Conservation (phyloP, 805 yeast species). For the Schizosaccharomyces octosporus region DNA sequence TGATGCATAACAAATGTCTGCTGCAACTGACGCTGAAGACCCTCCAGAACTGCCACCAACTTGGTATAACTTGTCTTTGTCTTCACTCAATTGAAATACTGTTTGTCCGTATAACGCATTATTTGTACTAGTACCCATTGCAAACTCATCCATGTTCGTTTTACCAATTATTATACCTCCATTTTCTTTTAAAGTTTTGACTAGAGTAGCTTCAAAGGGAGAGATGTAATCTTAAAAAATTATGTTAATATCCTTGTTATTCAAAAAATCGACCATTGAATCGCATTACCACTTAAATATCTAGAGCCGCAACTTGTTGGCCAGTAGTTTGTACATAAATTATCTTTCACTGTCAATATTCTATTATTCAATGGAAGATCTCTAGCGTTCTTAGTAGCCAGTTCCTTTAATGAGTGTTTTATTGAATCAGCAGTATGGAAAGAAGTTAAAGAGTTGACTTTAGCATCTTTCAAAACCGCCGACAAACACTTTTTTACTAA, state of each 20-base stretch:
- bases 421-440: neutral
- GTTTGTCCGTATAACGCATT: conserved; percentile 8
- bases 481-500: too few relatives aligned
- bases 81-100: conserved; percentile 13
- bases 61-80: conserved; percentile 20
- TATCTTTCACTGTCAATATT: conserved; percentile 46
- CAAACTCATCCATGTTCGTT: conserved; percentile 87
- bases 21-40: conserved; percentile 74
- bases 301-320: conserved; percentile 64
- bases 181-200: conserved; percentile 23
- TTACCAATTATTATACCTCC: conserved; percentile 45
- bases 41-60: conserved; percentile 95
- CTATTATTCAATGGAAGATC: conserved; percentile 12
- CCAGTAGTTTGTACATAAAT: conserved; percentile 37
- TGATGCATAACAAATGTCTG: conserved; percentile 34
- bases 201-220: conserved; percentile 66
- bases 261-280: neutral
- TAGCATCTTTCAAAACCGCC: neutral
- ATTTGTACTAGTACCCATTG: conserved; percentile 41
- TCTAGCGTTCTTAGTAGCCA: too few relatives aligned
- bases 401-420: neutral
- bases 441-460: neutral
- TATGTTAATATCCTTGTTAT: neutral
- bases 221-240: conserved; percentile 24
- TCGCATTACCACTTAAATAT: conserved; percentile 18